phyloP scores from a whole-genome alignment of 2,329 filamentous ascomycete genomes.

The Aspergillus neoniger region DNA sequence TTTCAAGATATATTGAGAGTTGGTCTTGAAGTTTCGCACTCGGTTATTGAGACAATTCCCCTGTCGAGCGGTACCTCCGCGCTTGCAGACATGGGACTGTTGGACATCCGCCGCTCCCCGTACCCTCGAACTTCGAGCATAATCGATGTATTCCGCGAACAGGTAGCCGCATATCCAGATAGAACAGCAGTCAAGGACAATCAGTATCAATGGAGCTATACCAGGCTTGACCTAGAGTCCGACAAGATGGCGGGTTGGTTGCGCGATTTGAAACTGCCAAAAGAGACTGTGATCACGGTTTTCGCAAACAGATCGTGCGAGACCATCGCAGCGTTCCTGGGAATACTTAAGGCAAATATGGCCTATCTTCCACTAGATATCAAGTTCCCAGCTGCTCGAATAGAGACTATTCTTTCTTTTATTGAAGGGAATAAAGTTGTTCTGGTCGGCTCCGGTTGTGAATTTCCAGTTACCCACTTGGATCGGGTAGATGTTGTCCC shows the following conservation, averaged over 20 bases:
- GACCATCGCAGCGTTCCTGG: not conserved
- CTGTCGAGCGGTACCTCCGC: not conserved
- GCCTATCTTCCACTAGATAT: slow-evolving; percentile 10
- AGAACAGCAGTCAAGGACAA: not conserved
- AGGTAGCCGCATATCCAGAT: not conserved
- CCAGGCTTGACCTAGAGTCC: slow-evolving; percentile 5
- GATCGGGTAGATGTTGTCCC: not conserved
- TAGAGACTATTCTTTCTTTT: slow-evolving; percentile 2
- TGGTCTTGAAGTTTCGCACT: not conserved
- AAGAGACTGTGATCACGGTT: not conserved
- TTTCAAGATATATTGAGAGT: not conserved
- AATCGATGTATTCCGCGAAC: slow-evolving; percentile 2
- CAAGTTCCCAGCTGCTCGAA: not conserved
- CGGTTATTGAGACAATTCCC: not conserved
- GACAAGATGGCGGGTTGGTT: not conserved
- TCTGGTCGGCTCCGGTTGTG: not conserved
- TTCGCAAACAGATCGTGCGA: slow-evolving; percentile 5
- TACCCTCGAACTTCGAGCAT: slow-evolving; percentile 3
- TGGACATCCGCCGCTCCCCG: not conserved
- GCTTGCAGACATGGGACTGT: not conserved
- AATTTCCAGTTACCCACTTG: not conserved
- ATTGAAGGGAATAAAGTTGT: not conserved
- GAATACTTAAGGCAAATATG: slow-evolving; percentile 5
- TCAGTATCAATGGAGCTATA: not conserved
- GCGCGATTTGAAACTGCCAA: not conserved